Base-by-base conservation (phyloP, 179 eudicot species). In the Silene noctiflora region DNA sequence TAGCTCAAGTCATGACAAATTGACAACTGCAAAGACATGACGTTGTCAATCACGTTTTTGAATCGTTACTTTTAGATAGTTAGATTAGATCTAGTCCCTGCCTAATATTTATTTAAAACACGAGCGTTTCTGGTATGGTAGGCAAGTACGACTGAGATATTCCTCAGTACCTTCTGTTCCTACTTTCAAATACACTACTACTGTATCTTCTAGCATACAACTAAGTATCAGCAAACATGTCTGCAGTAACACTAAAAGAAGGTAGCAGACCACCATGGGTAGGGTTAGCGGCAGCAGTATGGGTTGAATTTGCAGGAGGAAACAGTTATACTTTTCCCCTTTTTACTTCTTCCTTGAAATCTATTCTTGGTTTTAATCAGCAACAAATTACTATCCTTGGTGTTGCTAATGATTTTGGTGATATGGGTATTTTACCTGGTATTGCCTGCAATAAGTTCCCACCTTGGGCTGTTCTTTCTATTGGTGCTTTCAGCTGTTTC, bases 231-330 rank as follows among this genome's bases (percentile, higher is more conserved):
- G 17, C 17, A 51, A 19, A 73, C 17, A 81, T 81, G 84, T 53
- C 76, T 4, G 7, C 72, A 65, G n/a, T 79, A 21, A 78, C 20
- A 4, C 31, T 84, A 6, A 91, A 92, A 77, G 78, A 81, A 17
- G 97, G 97, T 0, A 91, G 86, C 8, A 76, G 98, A 39, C 96
- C 98, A 62, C 98, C 97, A 63, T 94, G 98, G 98, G 94, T 94
- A 16, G 98, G 98, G 1, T 79, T 94, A 48, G 91, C 90, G 6
- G 98, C 94, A 1, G 93, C 98, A 46, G 89, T 91, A 4, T 94
- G 98, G 98, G 82, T 91, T 71, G 88, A 88, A 72, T 86, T 92
- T 74, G 92, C 97, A 2, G 88, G 96, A 5, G 98, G 98, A 3
- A 91, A 80, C 76, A 75, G 86, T 0, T 90, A 88, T 75, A 90